These are phyloP conservation scores for Pythium aquatile DNA, from an alignment of 352 stramenopile genomes.

Conservation along the genomic window DNA sequence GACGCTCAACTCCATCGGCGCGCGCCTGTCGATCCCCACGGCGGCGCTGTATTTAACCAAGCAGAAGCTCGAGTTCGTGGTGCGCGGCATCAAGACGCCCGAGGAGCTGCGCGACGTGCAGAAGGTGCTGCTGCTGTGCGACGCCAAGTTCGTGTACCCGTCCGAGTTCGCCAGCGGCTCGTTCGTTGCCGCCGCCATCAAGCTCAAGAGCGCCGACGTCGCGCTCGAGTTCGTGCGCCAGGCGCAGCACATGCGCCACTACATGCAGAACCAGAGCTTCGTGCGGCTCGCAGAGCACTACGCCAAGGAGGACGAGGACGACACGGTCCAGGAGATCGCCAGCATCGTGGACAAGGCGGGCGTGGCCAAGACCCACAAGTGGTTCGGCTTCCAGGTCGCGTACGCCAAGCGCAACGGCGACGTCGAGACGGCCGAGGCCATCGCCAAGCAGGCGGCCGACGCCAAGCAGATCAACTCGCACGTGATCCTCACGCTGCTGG, in stretches of 20 bases:
- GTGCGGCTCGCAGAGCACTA: conserved; percentile 74
- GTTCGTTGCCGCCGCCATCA: conserved; percentile 69
- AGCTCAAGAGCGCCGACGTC: conserved; percentile 50
- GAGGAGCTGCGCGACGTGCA: conserved; percentile 73
- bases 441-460: conserved; percentile 67
- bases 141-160: conserved; percentile 76
- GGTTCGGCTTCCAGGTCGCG: conserved; percentile 69
- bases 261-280: conserved; percentile 77
- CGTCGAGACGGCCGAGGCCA: conserved; percentile 50
- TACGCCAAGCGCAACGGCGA: conserved; percentile 64
- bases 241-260: conserved; percentile 71
- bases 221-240: conserved; percentile 70
- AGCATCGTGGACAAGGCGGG: conserved; percentile 45
- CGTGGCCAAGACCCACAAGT: conserved; percentile 62
- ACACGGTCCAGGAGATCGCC: conserved; percentile 60
- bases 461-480: conserved; percentile 77
- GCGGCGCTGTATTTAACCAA: conserved; percentile 77
- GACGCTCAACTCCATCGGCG: conserved; percentile 65
- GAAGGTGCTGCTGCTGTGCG: conserved; percentile 69
- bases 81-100: conserved; percentile 76
- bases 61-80: conserved; percentile 81
- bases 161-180: conserved; percentile 56
- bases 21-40: conserved; percentile 73
- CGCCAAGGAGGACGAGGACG: conserved; percentile 43
- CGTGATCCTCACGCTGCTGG: conserved; percentile 67